A percentile compares a stretch with the other conserved stretches of the same genome.
Evolutionary conservation across 208 protist species (phyloP).

Genomic region (Strigomonas galati): DNA sequence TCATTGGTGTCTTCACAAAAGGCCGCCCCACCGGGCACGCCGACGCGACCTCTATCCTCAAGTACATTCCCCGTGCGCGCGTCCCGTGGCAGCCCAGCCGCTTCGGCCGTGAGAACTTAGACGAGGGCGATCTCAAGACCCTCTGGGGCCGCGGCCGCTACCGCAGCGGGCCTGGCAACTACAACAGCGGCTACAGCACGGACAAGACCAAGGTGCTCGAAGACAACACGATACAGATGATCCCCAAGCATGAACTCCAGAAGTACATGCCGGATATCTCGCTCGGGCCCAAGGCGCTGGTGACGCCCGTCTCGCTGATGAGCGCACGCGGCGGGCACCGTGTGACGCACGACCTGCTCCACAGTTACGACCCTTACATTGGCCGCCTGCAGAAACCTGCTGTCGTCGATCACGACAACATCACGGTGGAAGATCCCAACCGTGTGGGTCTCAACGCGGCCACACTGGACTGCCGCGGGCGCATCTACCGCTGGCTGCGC

Average conservation of each 20-base stretch:
- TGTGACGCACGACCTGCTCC: constrained; percentile 88
- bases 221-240: constrained; percentile 72
- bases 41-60: constrained; percentile 58
- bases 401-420: constrained; percentile 83
- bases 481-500: constrained; percentile 89
- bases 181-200: constrained; percentile 89
- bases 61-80: constrained; percentile 83
- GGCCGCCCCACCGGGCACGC: constrained; percentile 59
- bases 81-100: constrained; percentile 87
- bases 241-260: constrained; percentile 88
- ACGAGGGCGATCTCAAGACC: constrained; percentile 56
- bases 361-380: constrained; percentile 88
- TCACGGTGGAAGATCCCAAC: constrained; percentile 83
- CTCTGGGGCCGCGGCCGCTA: constrained; percentile 81
- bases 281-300: constrained; percentile 79
- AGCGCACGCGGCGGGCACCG: constrained; percentile 84
- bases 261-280: constrained; percentile 91
- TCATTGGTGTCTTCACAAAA: constrained; percentile 74
- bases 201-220: constrained; percentile 79
- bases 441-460: constrained; percentile 86
- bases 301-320: constrained; percentile 90
- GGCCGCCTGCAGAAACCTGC: constrained; percentile 69
- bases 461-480: constrained; percentile 79
- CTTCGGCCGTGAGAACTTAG: constrained; percentile 83
- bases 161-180: constrained; percentile 72